Conservation (phyloP, 140 eudicot genomes). For the Flaveria floridana region DNA sequence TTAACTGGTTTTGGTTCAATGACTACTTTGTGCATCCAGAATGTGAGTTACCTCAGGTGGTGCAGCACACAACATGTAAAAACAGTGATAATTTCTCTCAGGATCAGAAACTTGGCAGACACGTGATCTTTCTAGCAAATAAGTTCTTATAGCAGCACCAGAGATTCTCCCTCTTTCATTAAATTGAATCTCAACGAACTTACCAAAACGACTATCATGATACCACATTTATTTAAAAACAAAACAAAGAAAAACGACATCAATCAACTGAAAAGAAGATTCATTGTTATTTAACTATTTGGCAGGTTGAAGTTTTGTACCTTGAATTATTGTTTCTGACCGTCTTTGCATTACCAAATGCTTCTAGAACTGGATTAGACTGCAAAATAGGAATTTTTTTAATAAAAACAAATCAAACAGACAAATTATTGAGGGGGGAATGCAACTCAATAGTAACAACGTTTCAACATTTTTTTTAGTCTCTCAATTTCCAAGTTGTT, state of each 20-base stretch:
- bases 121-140: conserved; percentile 81
- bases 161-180: conserved; percentile 63
- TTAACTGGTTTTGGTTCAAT: neutral
- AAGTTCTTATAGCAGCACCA: conserved; percentile 91
- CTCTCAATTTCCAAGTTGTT: neutral
- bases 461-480: neutral
- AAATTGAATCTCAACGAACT: conserved; percentile 85
- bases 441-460: neutral
- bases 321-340: conserved; percentile 83
- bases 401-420: neutral
- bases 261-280: conserved; percentile 24
- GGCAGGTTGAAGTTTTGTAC: conserved; percentile 32
- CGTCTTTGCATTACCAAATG: conserved; percentile 85
- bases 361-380: conserved; percentile 84
- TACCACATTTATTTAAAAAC: neutral
- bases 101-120: conserved; percentile 87
- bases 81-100: conserved; percentile 91
- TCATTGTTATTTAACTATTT: conserved; percentile 1
- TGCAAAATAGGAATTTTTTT: conserved; percentile 28
- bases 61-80: conserved; percentile 87
- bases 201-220: conserved; percentile 77
- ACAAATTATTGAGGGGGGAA: neutral
- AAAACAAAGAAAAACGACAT: neutral
- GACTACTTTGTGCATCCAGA: conserved; percentile 9
- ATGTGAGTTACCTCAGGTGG: conserved; percentile 60